Evolutionary conservation across 179 eudicot species (phyloP), one percentile per base, ranked within the genome.

Genomic region (Spinacia oleracea): DNA sequence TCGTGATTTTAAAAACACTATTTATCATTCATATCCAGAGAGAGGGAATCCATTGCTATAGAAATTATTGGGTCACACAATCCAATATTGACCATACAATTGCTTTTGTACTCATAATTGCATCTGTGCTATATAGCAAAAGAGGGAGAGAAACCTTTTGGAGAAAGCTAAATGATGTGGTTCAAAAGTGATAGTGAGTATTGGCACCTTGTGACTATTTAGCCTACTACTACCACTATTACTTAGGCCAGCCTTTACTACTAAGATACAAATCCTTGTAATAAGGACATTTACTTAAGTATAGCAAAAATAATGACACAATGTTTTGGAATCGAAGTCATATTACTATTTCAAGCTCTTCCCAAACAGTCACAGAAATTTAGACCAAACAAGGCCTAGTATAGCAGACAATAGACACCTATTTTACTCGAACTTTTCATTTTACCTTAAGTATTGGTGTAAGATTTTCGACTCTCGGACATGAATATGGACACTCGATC

Each of bases 331-430:
- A 72, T 11, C 27, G 21, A 72, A 51, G 29, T 18, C 51, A 32
- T 15, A 50, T 51, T 50, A 72, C 75, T 72, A 72, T 53, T 34
- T 46, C 23, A 31, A 32, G 58, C 62, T 50, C 62, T 50, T 72
- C 9, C 1, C 27, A 14, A 9, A 29, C 60, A 48, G 35, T 8
- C 43, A 18, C 40, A 70, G 10, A 56, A 56, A 53, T 38, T 0
- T 27, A 23, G 45, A 45, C 75, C 68, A 46, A 70, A 70, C 50
- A 50, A 38, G 43, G 67, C 38, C 55, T 46, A 27, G 34, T 40
- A 12, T 8, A 42, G 65, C 23, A 58, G 59, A 71, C 74, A 59
- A n/a, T n/a, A n/a, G n/a, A n/a, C n/a, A n/a, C n/a, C n/a, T n/a
- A n/a, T n/a, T n/a, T n/a, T n/a, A n/a, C n/a, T n/a, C n/a, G n/a